Evolutionary conservation across 176 grass and related monocot genomes (phyloP), one percentile per base, ranked within the genome.

Genomic region (Hordeum vulgare): DNA sequence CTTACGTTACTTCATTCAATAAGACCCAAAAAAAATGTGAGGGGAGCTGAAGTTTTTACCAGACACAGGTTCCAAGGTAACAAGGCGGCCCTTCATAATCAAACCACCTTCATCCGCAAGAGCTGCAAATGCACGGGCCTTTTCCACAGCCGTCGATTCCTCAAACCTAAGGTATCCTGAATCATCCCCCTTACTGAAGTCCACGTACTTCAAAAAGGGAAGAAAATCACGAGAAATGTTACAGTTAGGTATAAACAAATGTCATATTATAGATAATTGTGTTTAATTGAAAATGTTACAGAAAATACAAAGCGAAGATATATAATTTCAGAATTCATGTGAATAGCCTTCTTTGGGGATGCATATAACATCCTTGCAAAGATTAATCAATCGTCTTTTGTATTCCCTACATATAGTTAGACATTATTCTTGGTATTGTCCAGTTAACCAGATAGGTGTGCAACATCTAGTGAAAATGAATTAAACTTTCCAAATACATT

Each of bases 121-220:
- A 76, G 89, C 93, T 58, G 93, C 88, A 76, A 93, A 80, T 66
- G 91, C 89, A 21, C 96, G 89, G 71, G 96, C 93, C 61, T 91
- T 96, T 76, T 88, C 91, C 85, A 87, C 89, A 51, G 87, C 87
- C 25, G 85, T 73, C 11, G 96, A 80, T 78, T 99, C 91, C 66
- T 96, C 91, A 26, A 94, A 99, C 28, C 96, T 86, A 77, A 99
- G 89, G 70, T 89, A 96, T 62, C 96, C 96, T 29, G 89, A 87
- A 62, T 89, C 89, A 44, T 96, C 90, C 25, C 96, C 96, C 76
- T 85, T 96, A 54, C 88, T 91, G 68, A 88, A 99, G 73, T 99
- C 96, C 74, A 99, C 82, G 23, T 67, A 99, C 96, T 99, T 86
- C 71, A 88, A 44, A 21, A 84, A 66, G 27, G 58, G 54, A 18